These are phyloP conservation scores for Pugionium cornutum DNA, from an alignment of 345 rosid species.

Conservation along the genomic window DNA sequence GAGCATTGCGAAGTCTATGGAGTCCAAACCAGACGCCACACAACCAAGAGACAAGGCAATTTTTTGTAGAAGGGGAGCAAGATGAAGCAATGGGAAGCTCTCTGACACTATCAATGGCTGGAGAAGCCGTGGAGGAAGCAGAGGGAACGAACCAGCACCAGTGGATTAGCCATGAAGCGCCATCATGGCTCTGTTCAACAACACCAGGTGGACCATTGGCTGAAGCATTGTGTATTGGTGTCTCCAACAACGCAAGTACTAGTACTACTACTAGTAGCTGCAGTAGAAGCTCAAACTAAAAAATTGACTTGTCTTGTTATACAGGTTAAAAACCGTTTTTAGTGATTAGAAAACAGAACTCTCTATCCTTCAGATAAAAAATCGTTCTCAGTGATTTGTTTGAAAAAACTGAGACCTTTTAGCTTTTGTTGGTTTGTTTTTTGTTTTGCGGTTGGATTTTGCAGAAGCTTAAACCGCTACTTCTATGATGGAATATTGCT, in stretches of 20 bases:
- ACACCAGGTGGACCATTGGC: slow-evolving; percentile 54
- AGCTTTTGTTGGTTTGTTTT: slow-evolving; percentile 9
- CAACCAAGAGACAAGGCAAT: slow-evolving; percentile 61
- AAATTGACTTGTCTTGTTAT: background rate
- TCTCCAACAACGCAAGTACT: slow-evolving; percentile 40
- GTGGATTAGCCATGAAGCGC: slow-evolving; percentile 39
- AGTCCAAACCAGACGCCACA: slow-evolving; percentile 41
- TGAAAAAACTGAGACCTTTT: slow-evolving; percentile 8
- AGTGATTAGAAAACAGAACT: slow-evolving; percentile 10
- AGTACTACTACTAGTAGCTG: slow-evolving; percentile 41
- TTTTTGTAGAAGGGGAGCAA: slow-evolving; percentile 61
- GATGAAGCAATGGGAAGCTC: slow-evolving; percentile 43
- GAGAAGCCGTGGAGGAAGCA: slow-evolving; percentile 43
- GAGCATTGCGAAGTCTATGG: slow-evolving; percentile 36
- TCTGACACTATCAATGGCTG: slow-evolving; percentile 64
- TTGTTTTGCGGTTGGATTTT: slow-evolving; percentile 6
- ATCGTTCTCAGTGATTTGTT: slow-evolving; percentile 8
- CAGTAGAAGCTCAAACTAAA: slow-evolving; percentile 40
- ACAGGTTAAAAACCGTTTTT: slow-evolving; percentile 23
- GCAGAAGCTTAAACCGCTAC: background rate
- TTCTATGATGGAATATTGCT: no score
- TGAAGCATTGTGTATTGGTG: slow-evolving; percentile 51
- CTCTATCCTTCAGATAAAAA: background rate
- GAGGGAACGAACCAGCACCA: slow-evolving; percentile 41
- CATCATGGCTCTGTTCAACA: slow-evolving; percentile 43